Percentiles rank a stretch among this genome's conserved stretches.
Conservation (phyloP, 768 basidiomycete species). For the Psilocybe tampanensis region DNA sequence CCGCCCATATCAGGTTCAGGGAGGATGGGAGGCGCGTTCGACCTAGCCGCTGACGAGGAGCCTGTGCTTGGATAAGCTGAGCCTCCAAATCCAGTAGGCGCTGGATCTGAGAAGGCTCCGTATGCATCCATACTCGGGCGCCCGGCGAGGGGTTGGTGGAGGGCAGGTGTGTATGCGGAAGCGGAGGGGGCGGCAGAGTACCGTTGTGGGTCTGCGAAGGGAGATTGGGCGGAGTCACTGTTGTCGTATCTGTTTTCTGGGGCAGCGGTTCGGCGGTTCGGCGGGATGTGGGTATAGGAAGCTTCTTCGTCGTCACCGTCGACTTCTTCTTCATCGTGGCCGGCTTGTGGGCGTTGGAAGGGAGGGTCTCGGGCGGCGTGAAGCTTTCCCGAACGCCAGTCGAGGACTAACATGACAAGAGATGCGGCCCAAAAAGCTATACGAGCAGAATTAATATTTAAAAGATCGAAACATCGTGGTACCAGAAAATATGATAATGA, state of each 20-base stretch:
- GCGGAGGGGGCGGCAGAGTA: slow-evolving; percentile 24
- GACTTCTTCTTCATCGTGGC: slow-evolving; percentile 48
- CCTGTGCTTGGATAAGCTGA: slow-evolving; percentile 25
- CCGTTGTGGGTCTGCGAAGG: slow-evolving; percentile 59
- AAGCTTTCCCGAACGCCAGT: slow-evolving; percentile 75
- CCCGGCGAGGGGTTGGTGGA: slow-evolving; percentile 32
- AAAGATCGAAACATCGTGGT: not conserved
- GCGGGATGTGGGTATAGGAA: slow-evolving; percentile 52
- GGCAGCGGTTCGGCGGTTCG: slow-evolving; percentile 30
- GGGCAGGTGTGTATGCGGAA: slow-evolving; percentile 32
- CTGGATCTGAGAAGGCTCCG: slow-evolving; percentile 88
- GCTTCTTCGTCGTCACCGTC: slow-evolving; percentile 60
- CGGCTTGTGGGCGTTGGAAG: slow-evolving; percentile 63
- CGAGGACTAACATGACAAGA: slow-evolving; percentile 62
- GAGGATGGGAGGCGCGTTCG: slow-evolving; percentile 35
- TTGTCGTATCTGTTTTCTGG: slow-evolving; percentile 29
- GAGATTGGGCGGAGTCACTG: slow-evolving; percentile 33
- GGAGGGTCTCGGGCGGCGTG: slow-evolving; percentile 72
- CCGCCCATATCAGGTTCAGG: slow-evolving; percentile 46
- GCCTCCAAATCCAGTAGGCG: slow-evolving; percentile 71
- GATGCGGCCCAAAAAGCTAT: slow-evolving; percentile 79
- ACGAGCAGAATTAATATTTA: not conserved
- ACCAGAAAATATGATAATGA: slow-evolving; percentile 27
- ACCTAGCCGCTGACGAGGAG: slow-evolving; percentile 30
- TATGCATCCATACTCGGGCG: slow-evolving; percentile 85